Evolutionary conservation across 2,329 filamentous ascomycete genomes (phyloP).

Genomic region (Fusarium sp.): DNA sequence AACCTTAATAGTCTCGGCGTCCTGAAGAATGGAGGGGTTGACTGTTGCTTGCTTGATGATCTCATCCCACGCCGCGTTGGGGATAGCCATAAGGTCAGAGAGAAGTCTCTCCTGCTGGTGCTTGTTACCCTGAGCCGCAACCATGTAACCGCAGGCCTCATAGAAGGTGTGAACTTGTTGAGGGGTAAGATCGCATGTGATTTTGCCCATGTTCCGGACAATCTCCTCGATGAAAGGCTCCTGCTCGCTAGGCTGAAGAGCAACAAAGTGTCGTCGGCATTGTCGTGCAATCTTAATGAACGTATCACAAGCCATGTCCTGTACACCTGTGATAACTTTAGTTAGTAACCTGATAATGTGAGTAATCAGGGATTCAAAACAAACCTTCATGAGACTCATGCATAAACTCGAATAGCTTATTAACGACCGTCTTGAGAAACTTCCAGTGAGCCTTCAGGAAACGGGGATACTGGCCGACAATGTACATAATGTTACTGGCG

Average conservation of each 20-base stretch:
- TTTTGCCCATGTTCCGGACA: slow-evolving; percentile 93
- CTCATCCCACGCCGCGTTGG: slow-evolving; percentile 93
- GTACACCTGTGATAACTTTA: slow-evolving; percentile 72
- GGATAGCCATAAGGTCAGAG: slow-evolving; percentile 90
- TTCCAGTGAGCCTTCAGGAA: slow-evolving; percentile 99
- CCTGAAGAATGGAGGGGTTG: slow-evolving; percentile 87
- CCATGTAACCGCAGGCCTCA: slow-evolving; percentile 99
- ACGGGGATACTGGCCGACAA: slow-evolving; percentile 97
- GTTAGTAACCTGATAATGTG: slow-evolving; percentile 42
- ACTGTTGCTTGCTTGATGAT: slow-evolving; percentile 91
- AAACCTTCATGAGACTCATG: slow-evolving; percentile 97
- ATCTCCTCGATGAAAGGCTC: slow-evolving; percentile 99
- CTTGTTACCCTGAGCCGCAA: slow-evolving; percentile 96
- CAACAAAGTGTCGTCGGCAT: slow-evolving; percentile 96
- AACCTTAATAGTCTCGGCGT: slow-evolving; percentile 95
- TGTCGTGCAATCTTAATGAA: slow-evolving; percentile 99
- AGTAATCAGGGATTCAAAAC: slow-evolving; percentile 40
- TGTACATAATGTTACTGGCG: slow-evolving; percentile 99
- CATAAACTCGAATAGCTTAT: slow-evolving; percentile 99
- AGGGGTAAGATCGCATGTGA: slow-evolving; percentile 92
- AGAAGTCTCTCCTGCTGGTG: slow-evolving; percentile 92
- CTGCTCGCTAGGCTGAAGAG: slow-evolving; percentile 90
- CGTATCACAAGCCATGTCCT: slow-evolving; percentile 99
- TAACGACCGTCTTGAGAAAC: slow-evolving; percentile 98
- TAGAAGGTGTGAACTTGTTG: slow-evolving; percentile 99